Conservation (phyloP, 2,329 filamentous ascomycete genomes). For the Thelonectria rubi region DNA sequence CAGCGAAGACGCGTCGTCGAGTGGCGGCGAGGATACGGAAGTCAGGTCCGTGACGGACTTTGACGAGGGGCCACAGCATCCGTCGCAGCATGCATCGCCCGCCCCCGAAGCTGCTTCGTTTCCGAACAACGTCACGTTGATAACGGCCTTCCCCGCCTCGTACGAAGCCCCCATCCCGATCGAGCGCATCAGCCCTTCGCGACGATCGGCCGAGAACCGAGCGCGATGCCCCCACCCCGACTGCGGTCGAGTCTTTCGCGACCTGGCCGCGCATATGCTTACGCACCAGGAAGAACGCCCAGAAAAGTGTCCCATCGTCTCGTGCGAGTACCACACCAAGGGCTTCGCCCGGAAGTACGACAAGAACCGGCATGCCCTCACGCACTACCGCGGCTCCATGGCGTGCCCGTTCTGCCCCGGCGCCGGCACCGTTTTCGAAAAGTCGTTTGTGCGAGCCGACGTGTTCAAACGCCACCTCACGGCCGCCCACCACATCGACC, state of each 20-base stretch:
- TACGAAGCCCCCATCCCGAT: constrained; percentile 40
- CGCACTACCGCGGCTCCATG: constrained; percentile 98
- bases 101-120: constrained; percentile 28
- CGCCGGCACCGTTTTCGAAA: constrained; percentile 85
- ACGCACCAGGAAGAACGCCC: constrained; percentile 94
- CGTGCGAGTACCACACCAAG: constrained; percentile 93
- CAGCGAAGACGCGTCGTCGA: constrained; percentile 55
- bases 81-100: constrained; percentile 26
- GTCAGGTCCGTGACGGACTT: constrained; percentile 40
- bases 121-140: constrained; percentile 3
- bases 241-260: constrained; percentile 68
- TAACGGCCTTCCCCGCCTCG: constrained; percentile 24
- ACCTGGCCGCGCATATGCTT: constrained; percentile 88
- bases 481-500: constrained; percentile 91
- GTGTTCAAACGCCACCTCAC: constrained; percentile 97
- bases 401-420: constrained; percentile 96
- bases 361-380: constrained; percentile 95
- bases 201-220: constrained; percentile 51
- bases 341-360: constrained; percentile 98
- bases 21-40: constrained; percentile 62
- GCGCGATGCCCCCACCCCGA: constrained; percentile 65
- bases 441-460: constrained; percentile 95
- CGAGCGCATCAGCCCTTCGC: constrained; percentile 43
- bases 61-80: constrained; percentile 26
- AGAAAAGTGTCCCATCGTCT: constrained; percentile 94